Base-by-base conservation (phyloP, 208 protist species). In the Wallacemonas sp. region DNA sequence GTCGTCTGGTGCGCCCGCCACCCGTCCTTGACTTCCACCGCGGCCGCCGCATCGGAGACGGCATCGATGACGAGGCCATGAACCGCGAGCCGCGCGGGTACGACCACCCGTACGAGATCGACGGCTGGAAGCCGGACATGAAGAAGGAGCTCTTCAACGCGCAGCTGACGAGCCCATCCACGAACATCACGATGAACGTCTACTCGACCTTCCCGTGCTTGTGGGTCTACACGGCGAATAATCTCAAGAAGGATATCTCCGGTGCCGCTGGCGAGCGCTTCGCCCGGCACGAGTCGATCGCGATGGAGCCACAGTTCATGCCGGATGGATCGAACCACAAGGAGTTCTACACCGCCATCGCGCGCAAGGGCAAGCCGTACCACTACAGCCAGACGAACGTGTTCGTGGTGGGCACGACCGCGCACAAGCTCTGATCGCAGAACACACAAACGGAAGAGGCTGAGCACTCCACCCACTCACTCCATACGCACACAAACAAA, bases 191-290 rank as follows among this genome's bases (percentile, higher is more conserved):
- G 32, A 82, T 92, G 80, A 72, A 64, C 57, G 58, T 92, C 2
- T 74, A 81, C 63, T 85, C 82, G 23, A 89, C 76, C 29, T 89
- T 80, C 38, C 83, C 83, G 44, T 65, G 46, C 39, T 68, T 88
- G 46, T 81, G 80, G 74, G 86, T 92, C 32, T 92, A 92, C 78
- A 80, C 86, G 21, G 80, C 82, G 16, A 92, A 87, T 60, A 77
- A 82, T 73, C 68, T 85, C 24, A 68, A 70, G 26, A 72, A 72
- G 43, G 62, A 80, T 6, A 73, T 70, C 43, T 78, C 49, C 24
- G 83, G 80, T 24, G 63, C 54, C 4, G 65, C 49, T 16, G 82
- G 82, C 1, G 68, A 92, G 68, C 76, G 83, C 26, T 85, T 78
- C 61, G 64, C 49, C 14, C 76, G 78, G 23, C 76, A 81, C 72